phyloP scores from a whole-genome alignment of 2,329 filamentous ascomycete species.

The Penicillium vulpinum region DNA sequence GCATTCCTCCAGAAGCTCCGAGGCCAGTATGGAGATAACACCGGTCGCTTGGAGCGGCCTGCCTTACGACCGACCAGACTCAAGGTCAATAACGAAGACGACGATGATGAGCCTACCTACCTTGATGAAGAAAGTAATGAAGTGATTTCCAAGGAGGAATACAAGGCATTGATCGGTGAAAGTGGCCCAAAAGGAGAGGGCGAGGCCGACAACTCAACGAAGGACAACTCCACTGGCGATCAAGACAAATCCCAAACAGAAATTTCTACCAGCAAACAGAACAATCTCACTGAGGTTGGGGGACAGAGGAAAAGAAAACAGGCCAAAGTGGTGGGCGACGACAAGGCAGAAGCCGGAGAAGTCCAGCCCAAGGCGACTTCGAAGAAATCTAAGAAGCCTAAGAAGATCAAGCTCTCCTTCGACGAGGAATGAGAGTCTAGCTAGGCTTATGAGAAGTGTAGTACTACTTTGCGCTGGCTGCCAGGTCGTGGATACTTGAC shows the following conservation, averaged over 20 bases:
- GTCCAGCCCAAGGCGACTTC: conserved; percentile 23
- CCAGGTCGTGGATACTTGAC: background rate
- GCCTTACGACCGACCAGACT: conserved; percentile 38
- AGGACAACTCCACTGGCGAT: conserved; percentile 14
- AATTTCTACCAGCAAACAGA: conserved; percentile 30
- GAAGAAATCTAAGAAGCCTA: conserved; percentile 44
- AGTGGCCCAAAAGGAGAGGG: conserved; percentile 16
- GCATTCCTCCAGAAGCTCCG: conserved; percentile 46
- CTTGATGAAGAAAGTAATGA: conserved; percentile 47
- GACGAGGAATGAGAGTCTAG: conserved; percentile 33
- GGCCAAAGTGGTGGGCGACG: conserved; percentile 42
- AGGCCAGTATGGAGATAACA: conserved; percentile 37
- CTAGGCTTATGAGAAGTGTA: background rate
- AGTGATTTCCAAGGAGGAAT: conserved; percentile 46
- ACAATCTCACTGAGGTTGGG: conserved; percentile 42
- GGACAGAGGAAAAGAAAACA: conserved; percentile 45
- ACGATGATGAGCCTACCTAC: conserved; percentile 47
- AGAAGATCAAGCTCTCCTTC: conserved; percentile 51
- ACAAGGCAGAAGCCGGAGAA: conserved; percentile 28
- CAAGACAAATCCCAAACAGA: conserved; percentile 17
- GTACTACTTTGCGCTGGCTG: background rate
- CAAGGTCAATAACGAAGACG: conserved; percentile 36
- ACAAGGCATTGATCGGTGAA: conserved; percentile 37
- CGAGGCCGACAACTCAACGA: conserved; percentile 11
- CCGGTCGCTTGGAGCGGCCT: conserved; percentile 40